Conservation (phyloP, 495 filamentous ascomycete species). For the Neurospora sp. region DNA sequence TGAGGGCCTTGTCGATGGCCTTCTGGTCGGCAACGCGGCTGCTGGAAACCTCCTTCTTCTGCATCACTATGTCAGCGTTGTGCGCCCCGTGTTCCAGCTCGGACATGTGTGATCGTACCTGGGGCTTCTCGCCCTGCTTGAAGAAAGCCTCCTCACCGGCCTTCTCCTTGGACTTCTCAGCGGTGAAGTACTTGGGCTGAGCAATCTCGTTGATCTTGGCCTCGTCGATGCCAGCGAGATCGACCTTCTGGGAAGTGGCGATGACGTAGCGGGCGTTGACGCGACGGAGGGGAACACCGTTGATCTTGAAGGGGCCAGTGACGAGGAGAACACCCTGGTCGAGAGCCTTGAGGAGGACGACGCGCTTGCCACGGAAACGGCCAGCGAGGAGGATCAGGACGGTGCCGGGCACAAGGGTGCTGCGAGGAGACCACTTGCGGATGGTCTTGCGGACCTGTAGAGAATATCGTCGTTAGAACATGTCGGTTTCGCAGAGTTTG, state of each 20-base stretch:
- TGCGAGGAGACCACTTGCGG: constrained; percentile 72
- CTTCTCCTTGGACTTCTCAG: constrained; percentile 87
- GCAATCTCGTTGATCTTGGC: constrained; percentile 77
- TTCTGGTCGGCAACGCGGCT: constrained; percentile 94
- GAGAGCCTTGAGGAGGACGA: constrained; percentile 95
- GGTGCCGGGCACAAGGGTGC: constrained; percentile 82
- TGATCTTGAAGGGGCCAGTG: constrained; percentile 99
- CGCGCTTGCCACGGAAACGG: constrained; percentile 99
- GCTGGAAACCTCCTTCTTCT: constrained; percentile 93
- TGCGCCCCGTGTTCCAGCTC: background rate
- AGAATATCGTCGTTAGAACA: constrained; percentile 17
- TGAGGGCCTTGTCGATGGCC: constrained; percentile 85
- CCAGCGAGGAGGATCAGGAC: constrained; percentile 97
- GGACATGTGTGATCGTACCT: constrained; percentile 54
- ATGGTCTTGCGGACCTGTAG: constrained; percentile 85
- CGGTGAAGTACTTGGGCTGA: constrained; percentile 82
- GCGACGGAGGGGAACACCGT: constrained; percentile 95
- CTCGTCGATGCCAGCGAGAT: constrained; percentile 72
- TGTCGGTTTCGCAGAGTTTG: background rate
- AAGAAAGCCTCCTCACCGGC: constrained; percentile 94
- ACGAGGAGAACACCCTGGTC: constrained; percentile 94
- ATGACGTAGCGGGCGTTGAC: constrained; percentile 99
- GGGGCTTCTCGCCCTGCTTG: constrained; percentile 90
- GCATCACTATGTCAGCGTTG: constrained; percentile 26
- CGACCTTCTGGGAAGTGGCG: constrained; percentile 84